Evolutionary conservation across 225 moss, liverwort and hornwort genomes (phyloP), one percentile per base, ranked within the genome.

Genomic region (Straminergon stramineum): DNA sequence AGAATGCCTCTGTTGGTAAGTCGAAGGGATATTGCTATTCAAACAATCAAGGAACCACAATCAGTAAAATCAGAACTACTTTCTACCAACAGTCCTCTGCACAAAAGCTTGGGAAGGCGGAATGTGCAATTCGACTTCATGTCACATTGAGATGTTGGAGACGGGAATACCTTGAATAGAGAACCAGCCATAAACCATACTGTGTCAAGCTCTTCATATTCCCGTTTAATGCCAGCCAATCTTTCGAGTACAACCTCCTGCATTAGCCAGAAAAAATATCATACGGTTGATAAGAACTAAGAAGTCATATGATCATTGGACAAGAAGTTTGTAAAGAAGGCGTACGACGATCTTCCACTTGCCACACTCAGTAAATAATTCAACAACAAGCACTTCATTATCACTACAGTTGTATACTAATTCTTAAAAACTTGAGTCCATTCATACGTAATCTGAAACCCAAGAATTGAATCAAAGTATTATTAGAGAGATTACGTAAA

Each of bases 131-230:
- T 88, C 23, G 67, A 53, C 80, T 83, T 88, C 77, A 85, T 85
- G 81, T 79, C 78, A 43, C 52, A 81, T 64, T 75, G 48, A 82
- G 62, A 85, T 63, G 32, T 30, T 45, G 53, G 80, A 79, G 88
- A 86, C 31, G 57, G 70, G 75, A 85, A 86, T 82, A 99, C 99
- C 99, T 99, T 97, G 90, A 99, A 99, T 87, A 99, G 92, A 52
- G 99, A 99, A 85, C 99, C 99, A 91, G 99, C 99, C 99, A 99
- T 99, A 89, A 97, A 99, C 99, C 99, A 99, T 64, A 99, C 99
- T 14, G 99, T 99, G 91, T 99, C 99, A 60, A 99, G 94, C 89
- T 99, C 99, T 89, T 93, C 94, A 85, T 99, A 99, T 91, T 99
- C 99, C 85, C 97, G 94, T 90, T 97, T 97, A 84, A 99, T 99